Evolutionary conservation across 192 early-diverging fungal genomes (phyloP).

Genomic region (Lobosporangium transversale): DNA sequence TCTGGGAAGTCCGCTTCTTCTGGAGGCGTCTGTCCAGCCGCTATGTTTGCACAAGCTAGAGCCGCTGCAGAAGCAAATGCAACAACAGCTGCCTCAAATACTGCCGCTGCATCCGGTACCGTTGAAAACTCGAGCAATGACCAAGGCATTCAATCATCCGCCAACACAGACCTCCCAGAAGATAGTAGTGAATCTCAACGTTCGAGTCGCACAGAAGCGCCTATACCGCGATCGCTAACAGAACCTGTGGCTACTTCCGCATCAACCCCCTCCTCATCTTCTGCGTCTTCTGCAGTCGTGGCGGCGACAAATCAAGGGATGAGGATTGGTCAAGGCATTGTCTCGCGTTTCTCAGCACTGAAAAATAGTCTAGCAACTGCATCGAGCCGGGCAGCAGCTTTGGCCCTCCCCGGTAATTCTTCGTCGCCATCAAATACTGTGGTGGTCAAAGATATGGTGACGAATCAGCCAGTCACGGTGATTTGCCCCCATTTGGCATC

Average conservation of each 20-base stretch:
- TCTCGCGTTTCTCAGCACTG: conserved; percentile 29
- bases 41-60: conserved; percentile 47
- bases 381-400: conserved; percentile 30
- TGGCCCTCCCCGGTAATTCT: conserved; percentile 24
- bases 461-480: conserved; percentile 29
- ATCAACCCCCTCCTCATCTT: neutral
- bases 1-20: conserved; percentile 46
- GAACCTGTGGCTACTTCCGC: conserved; percentile 10
- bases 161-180: neutral
- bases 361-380: conserved; percentile 35
- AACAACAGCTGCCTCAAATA: neutral
- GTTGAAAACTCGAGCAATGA: no score
- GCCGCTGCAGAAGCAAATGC: conserved; percentile 8
- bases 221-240: conserved; percentile 6
- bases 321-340: conserved; percentile 36
- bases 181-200: neutral
- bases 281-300: conserved; percentile 1
- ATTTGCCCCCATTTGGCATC: conserved; percentile 29
- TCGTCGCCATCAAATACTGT: conserved; percentile 22
- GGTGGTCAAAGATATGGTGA: conserved; percentile 26
- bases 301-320: conserved; percentile 20
- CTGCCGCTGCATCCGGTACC: neutral
- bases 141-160: no score
- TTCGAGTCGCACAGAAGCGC: neutral
- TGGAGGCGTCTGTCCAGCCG: conserved; percentile 43